Evolutionary conservation across 78 protist genomes (phyloP), one percentile per base, ranked within the genome.

Genomic region (Blattamonas nauphoetae): DNA sequence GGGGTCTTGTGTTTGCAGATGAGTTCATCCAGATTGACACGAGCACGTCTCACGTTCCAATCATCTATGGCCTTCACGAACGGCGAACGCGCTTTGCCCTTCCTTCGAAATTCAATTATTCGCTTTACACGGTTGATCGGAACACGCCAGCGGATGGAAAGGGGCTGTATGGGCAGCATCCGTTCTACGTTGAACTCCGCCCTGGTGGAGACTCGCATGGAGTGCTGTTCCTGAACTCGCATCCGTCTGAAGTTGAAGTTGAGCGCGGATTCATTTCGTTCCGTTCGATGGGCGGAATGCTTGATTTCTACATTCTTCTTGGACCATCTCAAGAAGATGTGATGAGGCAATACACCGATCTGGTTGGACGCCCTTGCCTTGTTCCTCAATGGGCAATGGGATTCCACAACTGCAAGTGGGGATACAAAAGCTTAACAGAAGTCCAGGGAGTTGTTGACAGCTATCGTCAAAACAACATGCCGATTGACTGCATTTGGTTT

Each of bases 161-260:
- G n/a, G 90, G 91, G 84, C 42, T 90, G n/a, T 93, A 93, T 81
- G 95, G 95, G 42, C 63, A 90, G 41, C 95, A 93, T 88, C 95
- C 95, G 42, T 92, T 91, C 86, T 90, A 92, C 87, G 36, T 92
- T 44, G 78, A 91, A 44, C 44, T 88, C 35, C 81, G 88, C 38
- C 11, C 43, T 21, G 1, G 3, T 35, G 94, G 94, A 33, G 45
- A 45, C 55, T 90, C 94, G 35, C 87, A 91, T 83, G 95, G 95
- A 55, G 85, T 91, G 38, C 84, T 92, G 44, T 35, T 92, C 41
- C 88, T 86, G 21, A 90, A 83, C 38, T 80, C 91, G 41, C 89
- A 91, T 78, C 94, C 91, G 5, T 88, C 90, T 92, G 94, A 93
- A 83, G 90, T 93, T 1, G 85, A 63, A 35, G 41, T n/a, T 82